Base-by-base conservation (phyloP, 1,284 basidiomycete species). In the Melampsora americana region DNA sequence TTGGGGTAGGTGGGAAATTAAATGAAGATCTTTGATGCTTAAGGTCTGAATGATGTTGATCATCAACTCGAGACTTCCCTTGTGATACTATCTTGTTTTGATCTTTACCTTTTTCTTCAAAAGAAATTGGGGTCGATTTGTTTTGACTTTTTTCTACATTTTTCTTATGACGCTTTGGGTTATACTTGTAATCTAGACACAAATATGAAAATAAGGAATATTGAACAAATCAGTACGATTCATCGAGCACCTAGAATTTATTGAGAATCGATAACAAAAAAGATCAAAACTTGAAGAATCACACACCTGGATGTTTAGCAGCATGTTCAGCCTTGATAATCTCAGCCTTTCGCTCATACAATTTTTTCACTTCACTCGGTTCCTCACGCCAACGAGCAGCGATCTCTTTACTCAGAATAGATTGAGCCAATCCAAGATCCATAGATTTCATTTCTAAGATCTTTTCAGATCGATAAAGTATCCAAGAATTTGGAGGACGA, bases 341-440 rank as follows among this genome's bases (percentile, higher is more conserved):
- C 44, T 76, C 73, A 23, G 73, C 73, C 20, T 65, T 76, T 26
- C 53, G 67, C 46, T 68, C 73, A 65, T 76, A 76, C 23, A 64
- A 26, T 20, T 62, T 53, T 23, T 56, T 68, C 11, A 76, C 73
- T 53, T 76, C 66, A 14, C 20, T 44, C n/a, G 59, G 44, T 56
- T 76, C 73, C n/a, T 62, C 50, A 23, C 50, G 73, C 73, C 73
- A 76, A 28, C 26, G 59, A 35, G 73, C 56, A 14, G 73, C 73
- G 42, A 76, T 76, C 67, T 76, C 66, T 66, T 76, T 76, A 66
- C 73, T 76, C n/a, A 76, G 46, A 32, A 69, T 32, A 35, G 56
- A 76, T 62, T 76, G 73, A 30, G 73, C 73, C 14, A 76, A 44
- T 20, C 73, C 73, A 32, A 64, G 59, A 14, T 68, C 44, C 28